A percentile compares a stretch with the other conserved stretches of the same genome.
phyloP scores from a whole-genome alignment of 306 rosid species.

The Begonia loranthoides region DNA sequence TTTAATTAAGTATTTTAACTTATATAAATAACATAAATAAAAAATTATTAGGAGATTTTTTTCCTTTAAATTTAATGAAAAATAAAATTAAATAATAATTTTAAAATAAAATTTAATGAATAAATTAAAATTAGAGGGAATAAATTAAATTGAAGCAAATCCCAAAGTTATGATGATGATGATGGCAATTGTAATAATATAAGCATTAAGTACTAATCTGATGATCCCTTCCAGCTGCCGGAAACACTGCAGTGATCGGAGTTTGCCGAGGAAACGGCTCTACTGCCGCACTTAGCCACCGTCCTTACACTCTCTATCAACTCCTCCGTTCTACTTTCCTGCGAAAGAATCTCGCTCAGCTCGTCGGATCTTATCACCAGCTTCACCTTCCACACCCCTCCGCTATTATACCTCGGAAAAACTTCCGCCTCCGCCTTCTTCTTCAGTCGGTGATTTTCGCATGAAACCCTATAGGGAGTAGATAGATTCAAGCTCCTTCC shows the following conservation, averaged over 20 bases:
- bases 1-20: too few relatives aligned
- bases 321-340: constrained; percentile 49
- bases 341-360: constrained; percentile 64
- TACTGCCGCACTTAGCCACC: constrained; percentile 59
- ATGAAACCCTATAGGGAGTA: constrained; percentile 64
- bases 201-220: not conserved
- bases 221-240: constrained; percentile 38
- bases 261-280: constrained; percentile 25
- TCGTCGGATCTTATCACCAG: constrained; percentile 60
- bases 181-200: too few relatives aligned
- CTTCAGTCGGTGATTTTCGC: constrained; percentile 17
- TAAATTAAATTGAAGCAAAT: too few relatives aligned
- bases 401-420: constrained; percentile 39
- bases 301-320: constrained; percentile 69
- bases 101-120: too few relatives aligned
- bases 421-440: constrained; percentile 35
- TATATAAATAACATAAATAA: too few relatives aligned
- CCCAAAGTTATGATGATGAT: too few relatives aligned
- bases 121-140: too few relatives aligned
- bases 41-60: too few relatives aligned
- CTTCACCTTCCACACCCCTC: constrained; percentile 82
- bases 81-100: too few relatives aligned
- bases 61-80: too few relatives aligned
- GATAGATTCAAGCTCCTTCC: not conserved
- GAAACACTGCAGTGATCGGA: constrained; percentile 67